These are phyloP conservation scores for Psilocybe tampanensis DNA, from an alignment of 768 basidiomycete species.

Conservation along the genomic window DNA sequence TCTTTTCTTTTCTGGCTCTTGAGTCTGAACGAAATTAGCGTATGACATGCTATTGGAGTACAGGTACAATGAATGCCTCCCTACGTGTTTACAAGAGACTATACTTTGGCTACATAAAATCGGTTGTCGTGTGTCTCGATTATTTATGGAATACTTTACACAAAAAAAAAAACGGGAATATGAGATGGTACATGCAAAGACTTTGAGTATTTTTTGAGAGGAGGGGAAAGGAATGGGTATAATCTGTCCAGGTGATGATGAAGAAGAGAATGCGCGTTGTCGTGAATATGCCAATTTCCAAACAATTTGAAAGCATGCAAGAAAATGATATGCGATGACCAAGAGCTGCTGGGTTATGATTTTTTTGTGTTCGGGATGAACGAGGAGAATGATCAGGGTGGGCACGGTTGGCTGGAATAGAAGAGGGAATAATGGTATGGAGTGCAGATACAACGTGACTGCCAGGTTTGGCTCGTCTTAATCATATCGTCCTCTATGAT, in stretches of 20 bases:
- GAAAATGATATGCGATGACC: no score
- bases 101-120: constrained; percentile 15
- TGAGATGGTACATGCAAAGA: not conserved
- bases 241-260: constrained; percentile 2
- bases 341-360: no score
- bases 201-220: not conserved
- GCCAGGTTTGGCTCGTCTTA: not conserved
- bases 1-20: not conserved
- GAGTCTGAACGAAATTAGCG: no score
- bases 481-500: constrained; percentile 59
- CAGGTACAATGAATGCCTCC: constrained; percentile 7
- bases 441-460: not conserved
- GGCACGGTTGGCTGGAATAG: not conserved
- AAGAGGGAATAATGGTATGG: not conserved
- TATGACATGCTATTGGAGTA: no score
- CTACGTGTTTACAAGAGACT: constrained; percentile 13
- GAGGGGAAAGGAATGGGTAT: constrained; percentile 3
- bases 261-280: constrained; percentile 8
- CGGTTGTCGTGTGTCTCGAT: constrained; percentile 26
- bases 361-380: no score
- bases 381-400: no score
- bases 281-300: constrained; percentile 11
- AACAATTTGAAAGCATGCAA: constrained; percentile 14
- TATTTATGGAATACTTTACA: not conserved
- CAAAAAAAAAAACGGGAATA: not conserved